Evolutionary conservation across 768 basidiomycete species (phyloP), one percentile per base, ranked within the genome.

Genomic region (Fibroporia radiculosa): DNA sequence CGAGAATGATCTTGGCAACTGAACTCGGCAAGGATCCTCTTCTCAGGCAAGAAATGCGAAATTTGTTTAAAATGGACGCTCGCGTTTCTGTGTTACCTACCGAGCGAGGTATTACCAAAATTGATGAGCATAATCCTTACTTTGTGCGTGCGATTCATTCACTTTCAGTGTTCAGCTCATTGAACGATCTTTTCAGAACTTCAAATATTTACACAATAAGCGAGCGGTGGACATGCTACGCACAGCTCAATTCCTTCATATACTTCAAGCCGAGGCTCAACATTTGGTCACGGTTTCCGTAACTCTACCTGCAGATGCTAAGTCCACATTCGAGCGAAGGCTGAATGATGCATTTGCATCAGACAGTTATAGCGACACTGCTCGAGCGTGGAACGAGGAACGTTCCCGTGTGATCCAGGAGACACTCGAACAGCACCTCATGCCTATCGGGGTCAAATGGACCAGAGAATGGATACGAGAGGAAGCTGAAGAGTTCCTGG

Each of bases 11-110:
- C 45, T 66, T 98, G 37, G 76, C 84, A 5, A 90, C 87, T 0
- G 96, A 98, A 61, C 74, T 98, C 14, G 88, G 89, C 26, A 93
- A 88, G 59, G 95, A 99, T 61, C 95, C 95, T 11, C 66, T 91
- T 10, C 74, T 99, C 24, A 74, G 91, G 32, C 80, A 82, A 50
- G 73, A 80, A 45, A 80, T 91, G 40, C 80, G 96, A 41, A 72
- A 80, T 44, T 59, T 77, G 28, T 93, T 92, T 71, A 81, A 76
- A 57, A 69, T 72, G 11, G 78, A 83, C 49, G 95, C 84, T 2
- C 70, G 78, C 16, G 69, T 98, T 25, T 81, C 84, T 18, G 81
- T 93, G 13, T 70, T 73, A 38, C 93, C 95, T 0, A 98, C 95
- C 1, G 93, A 95, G 41, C 77, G 84, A 38, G 96, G 96, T 18